These are phyloP conservation scores for Wickerhamiella infanticola DNA, from an alignment of 1,139 yeast species.

Conservation along the genomic window DNA sequence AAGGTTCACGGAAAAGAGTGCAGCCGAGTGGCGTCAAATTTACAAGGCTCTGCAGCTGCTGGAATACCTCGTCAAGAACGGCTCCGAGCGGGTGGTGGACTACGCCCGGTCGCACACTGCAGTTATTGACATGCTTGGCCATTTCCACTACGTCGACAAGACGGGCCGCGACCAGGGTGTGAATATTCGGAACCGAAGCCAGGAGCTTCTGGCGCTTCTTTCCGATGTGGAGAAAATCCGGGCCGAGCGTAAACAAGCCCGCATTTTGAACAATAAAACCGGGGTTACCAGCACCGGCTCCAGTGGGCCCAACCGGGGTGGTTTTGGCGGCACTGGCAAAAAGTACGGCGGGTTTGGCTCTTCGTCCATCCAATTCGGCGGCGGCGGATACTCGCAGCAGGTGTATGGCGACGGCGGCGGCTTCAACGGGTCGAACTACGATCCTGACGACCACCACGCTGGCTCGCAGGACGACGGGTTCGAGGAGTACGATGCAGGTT, in stretches of 20 bases:
- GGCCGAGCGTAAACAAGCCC: conserved; percentile 74
- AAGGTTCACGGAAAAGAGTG: conserved; percentile 86
- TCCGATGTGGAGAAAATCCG: conserved; percentile 67
- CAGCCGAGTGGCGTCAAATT: conserved; percentile 96
- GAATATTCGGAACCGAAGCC: conserved; percentile 83
- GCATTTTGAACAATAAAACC: conserved; percentile 43
- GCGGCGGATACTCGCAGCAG: conserved; percentile 27
- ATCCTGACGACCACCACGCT: conserved; percentile 21
- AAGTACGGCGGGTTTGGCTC: conserved; percentile 25
- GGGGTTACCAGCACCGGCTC: conserved; percentile 19
- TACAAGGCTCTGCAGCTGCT: conserved; percentile 83
- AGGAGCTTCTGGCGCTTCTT: conserved; percentile 53
- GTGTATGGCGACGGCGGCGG: conserved; percentile 77
- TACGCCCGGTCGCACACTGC: conserved; percentile 78
- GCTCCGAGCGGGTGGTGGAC: conserved; percentile 88
- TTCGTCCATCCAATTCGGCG: conserved; percentile 19
- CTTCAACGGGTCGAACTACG: conserved; percentile 31
- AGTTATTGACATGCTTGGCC: conserved; percentile 73
- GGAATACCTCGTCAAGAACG: conserved; percentile 82
- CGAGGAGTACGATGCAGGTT: conserved; percentile 50
- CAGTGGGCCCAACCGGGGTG: conserved; percentile 18
- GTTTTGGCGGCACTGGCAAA: conserved; percentile 26
- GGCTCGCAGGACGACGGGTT: conserved; percentile 28
- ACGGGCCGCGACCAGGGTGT: conserved; percentile 95
- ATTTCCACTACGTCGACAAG: conserved; percentile 86